Evolutionary conservation across 2,329 filamentous ascomycete genomes (phyloP), one percentile per base, ranked within the genome.

Genomic region (Calonectria hongkongensis): DNA sequence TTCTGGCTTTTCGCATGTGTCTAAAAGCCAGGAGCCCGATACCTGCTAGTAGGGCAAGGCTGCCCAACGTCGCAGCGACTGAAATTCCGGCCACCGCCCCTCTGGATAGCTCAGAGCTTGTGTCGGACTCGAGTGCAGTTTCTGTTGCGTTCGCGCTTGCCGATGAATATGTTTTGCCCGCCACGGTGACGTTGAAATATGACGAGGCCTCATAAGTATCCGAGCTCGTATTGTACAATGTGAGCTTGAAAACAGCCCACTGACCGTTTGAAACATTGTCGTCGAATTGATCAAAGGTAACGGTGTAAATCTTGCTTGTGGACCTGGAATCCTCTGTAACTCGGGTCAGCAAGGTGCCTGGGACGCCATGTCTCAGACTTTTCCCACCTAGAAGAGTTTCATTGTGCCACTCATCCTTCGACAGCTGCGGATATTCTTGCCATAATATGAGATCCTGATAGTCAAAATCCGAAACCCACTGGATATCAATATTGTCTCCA

Each of bases 231-330:
- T 58, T 58, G n/a, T 58, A 58, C 30, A 58, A 9, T 9, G 54
- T 21, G 33, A 58, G 30, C n/a, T 39, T 58, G 54, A 58, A 58
- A 12, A 58, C 54, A 13, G 54, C 54, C 54, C 54, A 58, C 30
- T 58, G 10, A n/a, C 54, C 54, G 10, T 58, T 15, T 8, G 30
- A 5, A 16, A 58, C 30, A 15, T 58, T 39, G 33, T 25, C n/a
- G 54, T 58, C 54, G 12, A 58, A 58, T 4, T 58, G 33, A 7
- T 58, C 54, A 16, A 58, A 25, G 33, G 12, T 58, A 4, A 58
- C 54, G 18, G 30, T 58, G 30, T 58, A 58, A 21, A 58, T 58
- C 13, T 39, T 39, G 54, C 54, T 58, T 36, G 54, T 58, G 5
- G 30, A 58, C n/a, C 30, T 58, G n/a, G 54, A 58, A 36, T 58